Percentiles rank a stretch among this genome's conserved stretches.
These are phyloP conservation scores for Phialocephala sp. DNA, from an alignment of 2,329 filamentous ascomycete species.

Conservation along the genomic window DNA sequence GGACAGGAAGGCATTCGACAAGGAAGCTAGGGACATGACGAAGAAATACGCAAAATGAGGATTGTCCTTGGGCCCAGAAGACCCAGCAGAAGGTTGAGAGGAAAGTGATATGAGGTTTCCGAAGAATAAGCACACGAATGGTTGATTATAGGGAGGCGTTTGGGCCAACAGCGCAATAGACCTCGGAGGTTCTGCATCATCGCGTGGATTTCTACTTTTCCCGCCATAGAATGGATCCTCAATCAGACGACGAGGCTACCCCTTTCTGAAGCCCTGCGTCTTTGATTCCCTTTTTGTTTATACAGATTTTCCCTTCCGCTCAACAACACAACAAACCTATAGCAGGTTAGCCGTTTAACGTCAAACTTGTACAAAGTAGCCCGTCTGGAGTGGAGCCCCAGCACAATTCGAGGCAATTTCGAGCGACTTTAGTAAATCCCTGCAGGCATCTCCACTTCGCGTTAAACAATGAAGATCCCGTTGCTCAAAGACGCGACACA, in stretches of 20 bases:
- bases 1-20: slow-evolving; percentile 65
- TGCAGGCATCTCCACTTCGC: background rate
- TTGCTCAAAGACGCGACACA: background rate
- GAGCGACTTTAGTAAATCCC: background rate
- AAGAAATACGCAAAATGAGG: slow-evolving; percentile 62
- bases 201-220: slow-evolving; percentile 3
- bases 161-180: slow-evolving; percentile 1
- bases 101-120: background rate
- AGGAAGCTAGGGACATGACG: slow-evolving; percentile 70
- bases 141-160: background rate
- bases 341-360: background rate
- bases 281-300: background rate
- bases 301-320: background rate
- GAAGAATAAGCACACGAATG: background rate
- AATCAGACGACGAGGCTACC: background rate
- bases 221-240: background rate
- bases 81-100: background rate
- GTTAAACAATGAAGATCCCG: slow-evolving; percentile 5
- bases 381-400: background rate
- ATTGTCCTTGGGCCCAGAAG: background rate
- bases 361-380: background rate
- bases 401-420: slow-evolving; percentile 7
- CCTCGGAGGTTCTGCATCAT: background rate
- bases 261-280: background rate
- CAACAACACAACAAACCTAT: background rate